Evolutionary conservation across 148 eudicot genomes (phyloP).

Genomic region (Chenopodium album): DNA sequence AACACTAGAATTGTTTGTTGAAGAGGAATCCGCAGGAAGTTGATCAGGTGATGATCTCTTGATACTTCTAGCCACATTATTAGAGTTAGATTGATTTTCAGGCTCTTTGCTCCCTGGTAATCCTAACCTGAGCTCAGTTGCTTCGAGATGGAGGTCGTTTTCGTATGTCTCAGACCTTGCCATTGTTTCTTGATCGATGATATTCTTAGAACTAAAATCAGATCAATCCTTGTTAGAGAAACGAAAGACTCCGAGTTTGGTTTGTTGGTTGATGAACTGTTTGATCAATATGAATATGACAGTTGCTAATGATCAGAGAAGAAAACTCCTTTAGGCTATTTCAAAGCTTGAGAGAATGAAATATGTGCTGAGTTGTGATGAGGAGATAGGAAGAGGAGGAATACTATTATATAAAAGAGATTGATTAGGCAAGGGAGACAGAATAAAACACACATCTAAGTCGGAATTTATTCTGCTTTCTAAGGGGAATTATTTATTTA

Average conservation of each 20-base stretch:
- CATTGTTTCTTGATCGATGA: conserved; percentile 21
- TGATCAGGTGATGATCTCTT: conserved; percentile 50
- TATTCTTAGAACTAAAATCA: conserved; percentile 9
- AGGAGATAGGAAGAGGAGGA: conserved; percentile 22
- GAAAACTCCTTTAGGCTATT: conserved; percentile 17
- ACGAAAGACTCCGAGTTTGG: not conserved
- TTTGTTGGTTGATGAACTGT: not conserved
- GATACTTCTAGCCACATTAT: conserved; percentile 21
- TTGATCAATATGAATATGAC: not conserved
- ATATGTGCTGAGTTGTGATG: conserved; percentile 24
- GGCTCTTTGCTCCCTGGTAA: conserved; percentile 49
- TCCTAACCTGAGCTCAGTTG: conserved; percentile 67
- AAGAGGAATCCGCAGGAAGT: conserved; percentile 32
- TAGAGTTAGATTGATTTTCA: conserved; percentile 20
- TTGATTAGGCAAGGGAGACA: conserved; percentile 30
- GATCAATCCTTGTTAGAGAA: conserved; percentile 22
- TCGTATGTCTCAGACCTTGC: conserved; percentile 34
- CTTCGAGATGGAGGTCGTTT: conserved; percentile 45
- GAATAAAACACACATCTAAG: conserved; percentile 46
- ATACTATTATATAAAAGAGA: conserved; percentile 25
- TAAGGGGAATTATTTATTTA: conserved; percentile 33
- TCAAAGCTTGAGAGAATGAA: conserved; percentile 17
- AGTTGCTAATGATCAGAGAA: not conserved
- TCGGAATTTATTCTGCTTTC: conserved; percentile 37
- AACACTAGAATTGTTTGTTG: conserved; percentile 32